Conservation (phyloP, 164 flowering plant species). For the Santalum album region DNA sequence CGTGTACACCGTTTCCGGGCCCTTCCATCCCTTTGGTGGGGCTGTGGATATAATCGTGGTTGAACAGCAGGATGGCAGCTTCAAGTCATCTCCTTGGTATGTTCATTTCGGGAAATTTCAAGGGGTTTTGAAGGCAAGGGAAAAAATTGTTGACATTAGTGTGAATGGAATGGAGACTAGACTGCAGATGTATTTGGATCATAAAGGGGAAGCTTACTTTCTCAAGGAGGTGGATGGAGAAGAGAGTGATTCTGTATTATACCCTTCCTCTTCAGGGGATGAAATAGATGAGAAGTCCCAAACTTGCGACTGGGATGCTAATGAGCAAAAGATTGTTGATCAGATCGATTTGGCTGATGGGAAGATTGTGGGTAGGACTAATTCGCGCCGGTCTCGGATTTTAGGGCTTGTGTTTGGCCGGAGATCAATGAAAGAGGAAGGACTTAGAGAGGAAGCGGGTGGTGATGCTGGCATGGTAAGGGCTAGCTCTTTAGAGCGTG, state of each 20-base stretch:
- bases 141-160: slow-evolving; percentile 55
- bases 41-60: slow-evolving; percentile 96
- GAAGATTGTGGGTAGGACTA: slow-evolving; percentile 31
- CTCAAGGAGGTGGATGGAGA: slow-evolving; percentile 53
- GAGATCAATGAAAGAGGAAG: slow-evolving; percentile 31
- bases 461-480: slow-evolving; percentile 22
- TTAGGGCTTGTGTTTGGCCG: slow-evolving; percentile 67
- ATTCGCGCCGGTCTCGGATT: slow-evolving; percentile 36
- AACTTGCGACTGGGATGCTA: slow-evolving; percentile 35
- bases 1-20: slow-evolving; percentile 69
- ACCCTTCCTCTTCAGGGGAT: slow-evolving; percentile 54
- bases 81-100: slow-evolving; percentile 92
- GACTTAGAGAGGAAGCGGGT: slow-evolving; percentile 17
- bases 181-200: slow-evolving; percentile 80
- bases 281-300: slow-evolving; percentile 43
- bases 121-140: slow-evolving; percentile 77
- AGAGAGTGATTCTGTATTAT: slow-evolving; percentile 28
- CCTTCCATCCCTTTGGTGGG: slow-evolving; percentile 96
- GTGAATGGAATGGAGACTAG: slow-evolving; percentile 74
- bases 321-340: slow-evolving; percentile 7
- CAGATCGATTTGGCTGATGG: slow-evolving; percentile 26
- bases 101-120: slow-evolving; percentile 93
- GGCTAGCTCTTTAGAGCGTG: slow-evolving; percentile 57
- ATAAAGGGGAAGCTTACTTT: slow-evolving; percentile 85
- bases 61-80: slow-evolving; percentile 84